A percentile compares a stretch with the other conserved stretches of the same genome.
Evolutionary conservation across 257 asterid genomes (phyloP).

Genomic region (Salvia splendens): DNA sequence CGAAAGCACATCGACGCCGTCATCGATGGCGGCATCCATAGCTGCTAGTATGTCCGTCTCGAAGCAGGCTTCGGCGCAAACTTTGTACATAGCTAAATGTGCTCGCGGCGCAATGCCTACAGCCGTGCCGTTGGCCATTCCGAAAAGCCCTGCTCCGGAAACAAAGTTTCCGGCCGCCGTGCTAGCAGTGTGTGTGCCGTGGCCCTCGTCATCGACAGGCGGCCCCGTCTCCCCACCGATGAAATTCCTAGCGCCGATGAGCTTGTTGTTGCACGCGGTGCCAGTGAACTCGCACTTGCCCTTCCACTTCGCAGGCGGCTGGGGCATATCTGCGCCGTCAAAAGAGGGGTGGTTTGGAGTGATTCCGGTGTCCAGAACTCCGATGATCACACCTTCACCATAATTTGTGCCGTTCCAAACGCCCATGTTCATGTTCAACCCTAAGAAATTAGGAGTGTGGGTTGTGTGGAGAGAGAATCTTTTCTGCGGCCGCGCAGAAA

Average conservation of each 20-base stretch:
- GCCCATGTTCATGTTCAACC: slow-evolving; percentile 43
- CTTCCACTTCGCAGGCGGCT: slow-evolving; percentile 53
- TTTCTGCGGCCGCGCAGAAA: slow-evolving; percentile 38
- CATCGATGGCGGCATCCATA: slow-evolving; percentile 47
- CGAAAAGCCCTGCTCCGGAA: slow-evolving; percentile 36
- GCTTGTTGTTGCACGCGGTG: slow-evolving; percentile 39
- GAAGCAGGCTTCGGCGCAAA: slow-evolving; percentile 30
- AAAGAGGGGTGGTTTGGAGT: slow-evolving; percentile 45
- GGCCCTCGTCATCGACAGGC: slow-evolving; percentile 45
- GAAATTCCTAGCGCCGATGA: slow-evolving; percentile 45
- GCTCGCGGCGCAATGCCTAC: slow-evolving; percentile 51
- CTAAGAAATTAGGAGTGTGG: slow-evolving; percentile 50
- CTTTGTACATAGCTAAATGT: slow-evolving; percentile 45
- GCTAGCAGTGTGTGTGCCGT: slow-evolving; percentile 47
- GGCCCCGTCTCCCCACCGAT: slow-evolving; percentile 25
- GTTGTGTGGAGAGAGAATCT: slow-evolving; percentile 44
- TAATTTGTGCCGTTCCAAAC: slow-evolving; percentile 45
- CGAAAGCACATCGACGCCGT: slow-evolving; percentile 48
- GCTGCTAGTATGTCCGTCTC: slow-evolving; percentile 44
- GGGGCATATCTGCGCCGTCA: slow-evolving; percentile 37
- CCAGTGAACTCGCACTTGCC: slow-evolving; percentile 39
- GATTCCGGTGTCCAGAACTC: slow-evolving; percentile 46
- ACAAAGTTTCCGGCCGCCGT: slow-evolving; percentile 51
- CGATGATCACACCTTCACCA: slow-evolving; percentile 45
- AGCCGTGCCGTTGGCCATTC: slow-evolving; percentile 50